Base-by-base conservation (phyloP, 73 alveolate genomes). In the Paramecium sonneborni region DNA sequence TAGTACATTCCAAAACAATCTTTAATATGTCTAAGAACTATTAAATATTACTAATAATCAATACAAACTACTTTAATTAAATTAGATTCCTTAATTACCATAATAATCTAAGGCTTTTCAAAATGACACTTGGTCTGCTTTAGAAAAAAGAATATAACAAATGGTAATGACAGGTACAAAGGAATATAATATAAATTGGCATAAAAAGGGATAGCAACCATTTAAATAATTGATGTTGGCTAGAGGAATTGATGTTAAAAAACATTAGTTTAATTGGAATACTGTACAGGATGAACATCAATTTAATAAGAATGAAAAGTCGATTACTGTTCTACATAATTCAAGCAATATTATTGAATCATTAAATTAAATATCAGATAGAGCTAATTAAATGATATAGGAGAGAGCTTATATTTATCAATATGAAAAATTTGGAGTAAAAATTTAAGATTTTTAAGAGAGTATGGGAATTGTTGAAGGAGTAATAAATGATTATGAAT, bases 131-230 rank as follows among this genome's bases (percentile, higher is more conserved):
- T 86, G 93, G 93, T 34, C 87, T 21, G 93, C 93, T 10, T 62
- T 86, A 9, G 93, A 86, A 62, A 86, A 86, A 21, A 26, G 93
- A 21, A 86, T 86, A 32, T 67, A 62, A 41, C 23, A 86, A 39
- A 86, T 86, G 93, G 26, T 62, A 12, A 35, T 67, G 18, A 67
- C 79, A 35, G 85, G 85, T 62, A 57, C 86, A 7, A 86, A 62
- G 56, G 93, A 86, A 37, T 62, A 57, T 12, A 86, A 86, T 86
- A 86, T 86, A 15, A 86, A 86, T 86, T 86, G 93, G 93, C 62
- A 76, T 86, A 86, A 58, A 26, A 86, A 67, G 52, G 69, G 70
- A 21, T 55, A 86, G 38, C 32, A 28, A 15, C 88, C 88, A 21
- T 62, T 39, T 35, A 86, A 38, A 28, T 14, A 72, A 14, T 57